Conservation (phyloP, 805 yeast genomes). For the Suhomyces sp. region DNA sequence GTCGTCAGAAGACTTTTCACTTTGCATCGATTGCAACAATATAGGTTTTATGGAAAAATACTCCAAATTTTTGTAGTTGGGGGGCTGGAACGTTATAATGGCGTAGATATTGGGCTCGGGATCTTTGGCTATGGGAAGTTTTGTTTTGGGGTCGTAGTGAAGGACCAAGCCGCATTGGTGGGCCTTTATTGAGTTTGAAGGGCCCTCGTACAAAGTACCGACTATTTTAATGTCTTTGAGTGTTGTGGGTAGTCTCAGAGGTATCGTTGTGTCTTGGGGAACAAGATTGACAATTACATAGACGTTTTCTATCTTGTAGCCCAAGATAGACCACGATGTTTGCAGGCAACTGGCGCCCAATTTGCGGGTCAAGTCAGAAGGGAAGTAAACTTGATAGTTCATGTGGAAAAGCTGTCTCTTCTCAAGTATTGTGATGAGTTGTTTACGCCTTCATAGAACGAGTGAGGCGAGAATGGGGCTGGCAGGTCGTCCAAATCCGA, state of each 20-base stretch:
- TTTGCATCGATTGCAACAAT: slow-evolving; percentile 50
- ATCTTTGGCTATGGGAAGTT: slow-evolving; percentile 4
- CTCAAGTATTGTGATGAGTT: slow-evolving; percentile 43
- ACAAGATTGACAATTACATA: slow-evolving; percentile 10
- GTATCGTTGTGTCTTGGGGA: neutral
- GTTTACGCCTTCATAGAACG: slow-evolving; percentile 30
- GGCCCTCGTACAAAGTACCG: neutral
- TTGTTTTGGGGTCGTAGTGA: neutral
- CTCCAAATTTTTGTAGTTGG: slow-evolving; percentile 67
- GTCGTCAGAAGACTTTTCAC: slow-evolving; percentile 5
- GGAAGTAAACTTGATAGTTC: slow-evolving; percentile 32
- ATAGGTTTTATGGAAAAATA: slow-evolving; percentile 77
- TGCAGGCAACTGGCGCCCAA: neutral
- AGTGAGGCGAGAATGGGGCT: slow-evolving; percentile 1
- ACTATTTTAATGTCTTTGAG: slow-evolving; percentile 2
- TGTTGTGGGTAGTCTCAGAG: neutral
- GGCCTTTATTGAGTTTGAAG: too few relatives aligned
- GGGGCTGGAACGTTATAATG: slow-evolving; percentile 59
- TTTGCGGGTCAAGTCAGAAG: slow-evolving; percentile 24
- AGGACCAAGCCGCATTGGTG: neutral
- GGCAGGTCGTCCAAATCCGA: slow-evolving; percentile 5
- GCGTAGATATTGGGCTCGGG: slow-evolving; percentile 10
- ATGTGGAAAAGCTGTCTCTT: slow-evolving; percentile 38
- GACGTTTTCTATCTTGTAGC: slow-evolving; percentile 21
- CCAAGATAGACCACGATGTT: slow-evolving; percentile 15